Percentiles rank a stretch among this genome's conserved stretches.
Conservation (phyloP, 164 flowering plant species). For the Pachysandra terminalis region DNA sequence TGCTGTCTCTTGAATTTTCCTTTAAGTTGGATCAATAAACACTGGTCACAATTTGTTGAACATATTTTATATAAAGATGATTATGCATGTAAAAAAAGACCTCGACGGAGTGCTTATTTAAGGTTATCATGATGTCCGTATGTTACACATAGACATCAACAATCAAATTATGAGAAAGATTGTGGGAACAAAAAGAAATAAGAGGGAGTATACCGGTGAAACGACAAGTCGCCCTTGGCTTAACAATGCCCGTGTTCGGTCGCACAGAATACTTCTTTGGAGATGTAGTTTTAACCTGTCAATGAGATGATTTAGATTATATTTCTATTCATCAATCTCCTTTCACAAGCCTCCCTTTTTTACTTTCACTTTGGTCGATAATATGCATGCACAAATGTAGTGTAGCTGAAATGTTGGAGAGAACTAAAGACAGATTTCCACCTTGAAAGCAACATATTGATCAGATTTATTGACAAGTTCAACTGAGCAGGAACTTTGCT, state of each 20-base stretch:
- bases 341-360: background rate
- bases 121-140: background rate
- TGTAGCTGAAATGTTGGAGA: background rate
- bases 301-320: constrained; percentile 8
- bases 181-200: background rate
- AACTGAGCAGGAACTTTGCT: constrained; percentile 66
- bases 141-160: too few relatives aligned
- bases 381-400: too few relatives aligned
- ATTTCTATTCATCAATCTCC: constrained; percentile 8
- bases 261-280: constrained; percentile 82
- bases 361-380: background rate
- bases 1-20: too few relatives aligned
- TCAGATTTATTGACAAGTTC: constrained; percentile 56
- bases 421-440: constrained; percentile 10
- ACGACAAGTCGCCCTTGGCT: constrained; percentile 59
- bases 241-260: constrained; percentile 67
- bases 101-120: background rate
- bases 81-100: background rate
- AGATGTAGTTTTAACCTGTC: constrained; percentile 87
- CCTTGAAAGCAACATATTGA: constrained; percentile 88
- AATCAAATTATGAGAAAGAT: background rate
- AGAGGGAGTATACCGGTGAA: constrained; percentile 50
- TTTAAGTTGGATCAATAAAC: too few relatives aligned
- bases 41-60: too few relatives aligned
- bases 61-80: too few relatives aligned